Percentiles rank a stretch among this genome's conserved stretches.
These are phyloP conservation scores for Cryptosporidium canis DNA, from an alignment of 169 alveolate genomes.

Conservation along the genomic window DNA sequence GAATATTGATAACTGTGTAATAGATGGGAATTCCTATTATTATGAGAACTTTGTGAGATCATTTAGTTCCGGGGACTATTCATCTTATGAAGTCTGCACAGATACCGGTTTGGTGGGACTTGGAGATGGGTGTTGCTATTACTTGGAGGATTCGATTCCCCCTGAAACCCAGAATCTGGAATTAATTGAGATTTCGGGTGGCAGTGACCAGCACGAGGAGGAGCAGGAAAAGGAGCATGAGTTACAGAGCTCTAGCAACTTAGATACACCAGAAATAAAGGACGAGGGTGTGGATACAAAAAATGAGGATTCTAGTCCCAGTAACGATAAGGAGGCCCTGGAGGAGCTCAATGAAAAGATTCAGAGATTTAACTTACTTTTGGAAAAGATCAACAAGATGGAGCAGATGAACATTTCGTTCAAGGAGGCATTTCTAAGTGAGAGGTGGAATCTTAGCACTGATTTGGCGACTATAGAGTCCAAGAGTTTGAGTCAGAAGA, in stretches of 20 bases:
- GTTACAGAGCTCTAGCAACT: background rate
- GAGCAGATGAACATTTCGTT: conserved; percentile 39
- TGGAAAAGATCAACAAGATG: conserved; percentile 42
- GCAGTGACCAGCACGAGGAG: background rate
- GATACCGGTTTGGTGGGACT: background rate
- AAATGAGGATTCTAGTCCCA: background rate
- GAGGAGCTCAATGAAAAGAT: conserved; percentile 22
- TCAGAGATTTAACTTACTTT: conserved; percentile 27
- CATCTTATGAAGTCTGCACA: background rate
- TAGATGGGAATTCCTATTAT: conserved; percentile 48
- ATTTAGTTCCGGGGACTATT: background rate
- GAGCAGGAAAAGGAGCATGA: background rate
- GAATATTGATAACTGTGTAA: conserved; percentile 36
- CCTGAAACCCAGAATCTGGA: background rate
- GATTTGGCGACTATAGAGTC: background rate
- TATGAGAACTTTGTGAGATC: conserved; percentile 34
- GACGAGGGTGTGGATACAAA: background rate
- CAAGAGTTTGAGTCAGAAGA: background rate
- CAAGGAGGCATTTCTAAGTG: conserved; percentile 38
- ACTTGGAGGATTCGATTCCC: background rate
- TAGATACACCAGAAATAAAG: background rate
- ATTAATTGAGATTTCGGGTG: background rate
- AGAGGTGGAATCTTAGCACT: conserved; percentile 9
- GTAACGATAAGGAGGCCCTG: background rate
- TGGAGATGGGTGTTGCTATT: background rate